Base-by-base conservation (phyloP, 2,329 filamentous ascomycete genomes). In the Neonectria sp. region DNA sequence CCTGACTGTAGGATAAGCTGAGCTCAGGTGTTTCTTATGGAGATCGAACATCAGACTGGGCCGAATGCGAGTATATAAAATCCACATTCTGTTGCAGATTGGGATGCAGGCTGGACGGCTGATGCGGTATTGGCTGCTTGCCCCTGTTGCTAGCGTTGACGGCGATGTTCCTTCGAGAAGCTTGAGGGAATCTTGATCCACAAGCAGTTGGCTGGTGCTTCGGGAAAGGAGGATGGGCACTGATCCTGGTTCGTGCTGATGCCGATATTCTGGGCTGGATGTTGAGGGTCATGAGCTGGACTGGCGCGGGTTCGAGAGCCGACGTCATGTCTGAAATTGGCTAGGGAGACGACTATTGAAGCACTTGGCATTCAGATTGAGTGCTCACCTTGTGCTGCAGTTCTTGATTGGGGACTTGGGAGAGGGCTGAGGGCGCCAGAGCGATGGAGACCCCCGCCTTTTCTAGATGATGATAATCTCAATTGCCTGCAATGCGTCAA, bases 341-440 rank as follows among this genome's bases (percentile, higher is more conserved):
- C 31, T 21, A 64, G 37, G 24, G 43, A 35, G 49, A 29, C 35
- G 25, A 63, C 35, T 40, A 17, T 27, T 48, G 55, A 46, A 29
- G 25, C 6, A 29, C 55, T 64, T 64, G 55, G 63, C 51, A 55
- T 65, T 56, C 31, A 40, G 49, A 60, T 61, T 61, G 43, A 57
- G 51, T 55, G 58, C 35, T 61, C 63, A 45, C 57, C 25, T 12
- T 21, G 40, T 40, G 17, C 48, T 21, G 21, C 21, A 21, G 21
- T 21, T 21, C 21, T 31, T 31, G 40, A 65, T 43, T 31, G 29
- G 15, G n/a, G 33, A 40, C 37, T 8, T 40, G 37, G 2, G 15
- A 40, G 37, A 25, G 31, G 21, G 33, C 53, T 37, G 7, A 27
- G n/a, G 25, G 33, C 35, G 53, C 15, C 33, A 3, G 17, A n/a